Evolutionary conservation across 768 basidiomycete genomes (phyloP), one percentile per base, ranked within the genome.

Genomic region (Chalciporus sphaerocephalus): DNA sequence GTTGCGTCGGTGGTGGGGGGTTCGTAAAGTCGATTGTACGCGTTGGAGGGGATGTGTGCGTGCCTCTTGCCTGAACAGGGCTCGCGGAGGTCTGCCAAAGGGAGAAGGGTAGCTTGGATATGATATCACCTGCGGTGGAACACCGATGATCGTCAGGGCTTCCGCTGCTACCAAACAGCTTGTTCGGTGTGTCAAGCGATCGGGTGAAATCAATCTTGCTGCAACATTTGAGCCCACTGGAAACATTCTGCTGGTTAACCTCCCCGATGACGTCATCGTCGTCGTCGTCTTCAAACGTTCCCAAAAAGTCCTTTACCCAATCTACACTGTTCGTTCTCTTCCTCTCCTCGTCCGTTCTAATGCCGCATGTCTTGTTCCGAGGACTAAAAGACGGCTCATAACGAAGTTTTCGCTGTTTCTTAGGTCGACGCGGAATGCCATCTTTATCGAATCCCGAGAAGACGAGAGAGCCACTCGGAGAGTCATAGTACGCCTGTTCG

Each of bases 21-120:
- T 52, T 52, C 17, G 62, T 62, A 42, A 67, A 65, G 46, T 64
- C 65, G 45, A 66, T 65, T 30, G 50, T 47, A 18, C 53, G 57
- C 13, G 55, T 43, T 5, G 54, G 42, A 9, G 32, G 22, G 12
- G 21, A 17, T 16, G 47, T 40, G 15, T 21, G 28, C 15, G 6
- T 13, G 37, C 10, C 25, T 13, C 20, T 1, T 2, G 21, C 20
- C 27, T 13, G 21, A 17, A 25, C 13, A 13, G 21, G 25, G 11
- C 6, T 12, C 6, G 24, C n/a, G 6, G 34, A 30, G 38, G 5
- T 16, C 10, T 42, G 28, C 5, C 30, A 45, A 44, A 46, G 25
- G 5, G 20, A 15, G 7, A 16, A 21, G 9, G 8, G 22, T 7
- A 38, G 6, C 22, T 40, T 27, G n/a, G 24, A 30, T 13, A 36